phyloP scores from a whole-genome alignment of 1,284 basidiomycete species.

The Mycosarcoma mackinlayi region DNA sequence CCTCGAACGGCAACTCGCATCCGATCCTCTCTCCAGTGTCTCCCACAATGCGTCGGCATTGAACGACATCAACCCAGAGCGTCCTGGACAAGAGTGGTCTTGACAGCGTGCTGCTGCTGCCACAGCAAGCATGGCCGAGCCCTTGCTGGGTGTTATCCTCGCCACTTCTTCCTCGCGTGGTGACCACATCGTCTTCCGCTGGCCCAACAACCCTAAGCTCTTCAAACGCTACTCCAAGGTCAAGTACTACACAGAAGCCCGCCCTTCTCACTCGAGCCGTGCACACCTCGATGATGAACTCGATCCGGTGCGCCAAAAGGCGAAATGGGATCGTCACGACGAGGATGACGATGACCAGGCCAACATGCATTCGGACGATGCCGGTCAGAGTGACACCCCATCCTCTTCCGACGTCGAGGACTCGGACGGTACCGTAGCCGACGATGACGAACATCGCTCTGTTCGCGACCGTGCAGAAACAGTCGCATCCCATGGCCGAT shows the following conservation, averaged over 20 bases:
- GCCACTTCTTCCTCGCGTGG: constrained; percentile 61
- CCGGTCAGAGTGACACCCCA: constrained; percentile 40
- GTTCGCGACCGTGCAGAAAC: constrained; percentile 34
- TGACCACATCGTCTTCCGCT: constrained; percentile 63
- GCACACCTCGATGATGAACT: constrained; percentile 35
- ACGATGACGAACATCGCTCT: constrained; percentile 41
- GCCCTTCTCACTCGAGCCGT: constrained; percentile 4
- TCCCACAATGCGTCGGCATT: not conserved
- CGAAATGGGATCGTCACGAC: constrained; percentile 41
- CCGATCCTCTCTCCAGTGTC: too few relatives aligned
- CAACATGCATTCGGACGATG: constrained; percentile 15
- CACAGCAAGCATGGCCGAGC: constrained; percentile 32
- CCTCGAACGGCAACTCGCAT: not conserved
- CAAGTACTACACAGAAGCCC: constrained; percentile 55
- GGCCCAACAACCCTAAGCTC: constrained; percentile 58
- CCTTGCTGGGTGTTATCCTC: constrained; percentile 63
- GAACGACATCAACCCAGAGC: not conserved
- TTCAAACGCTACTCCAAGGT: constrained; percentile 59
- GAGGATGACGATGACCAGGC: constrained; percentile 39
- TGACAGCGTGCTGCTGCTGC: not conserved
- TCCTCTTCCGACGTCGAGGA: constrained; percentile 48
- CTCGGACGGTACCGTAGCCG: constrained; percentile 32
- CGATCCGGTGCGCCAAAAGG: constrained; percentile 47
- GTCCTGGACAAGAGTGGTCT: not conserved
- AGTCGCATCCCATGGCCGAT: constrained; percentile 22